Base-by-base conservation (phyloP, 1,284 basidiomycete species). In the Boletus sp. region DNA sequence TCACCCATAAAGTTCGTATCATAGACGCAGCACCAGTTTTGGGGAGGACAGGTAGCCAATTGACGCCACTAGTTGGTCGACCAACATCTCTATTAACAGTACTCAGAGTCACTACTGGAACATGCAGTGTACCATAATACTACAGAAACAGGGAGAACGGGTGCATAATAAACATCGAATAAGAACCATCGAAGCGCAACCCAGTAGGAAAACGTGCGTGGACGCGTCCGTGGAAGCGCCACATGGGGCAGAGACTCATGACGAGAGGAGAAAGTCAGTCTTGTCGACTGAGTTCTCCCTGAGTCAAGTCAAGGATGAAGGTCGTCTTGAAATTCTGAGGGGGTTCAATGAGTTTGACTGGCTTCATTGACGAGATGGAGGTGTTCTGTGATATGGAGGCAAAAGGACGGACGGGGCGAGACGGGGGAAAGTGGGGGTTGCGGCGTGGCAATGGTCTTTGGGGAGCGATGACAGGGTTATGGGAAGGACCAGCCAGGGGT, bases 281-380 rank as follows among this genome's bases (percentile, higher is more conserved):
- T 65, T 81, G 81, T 58, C 86, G 72, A 64, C 85, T 78, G 62
- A 91, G 76, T 64, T 91, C 88, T 10, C 80, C 85, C 61, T 88
- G 88, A 1, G 87, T 88, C 51, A 91, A 74, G 66, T 89, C 78
- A 44, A 91, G 77, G 51, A 84, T 72, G 57, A 89, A 89, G 44
- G 79, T 80, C 44, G 74, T 69, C 57, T 77, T 77, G 66, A 81
- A 80, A 64, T 84, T 80, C 57, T 80, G 75, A 25, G 88, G 84
- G 8, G 85, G 83, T 61, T 88, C 76, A 49, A 91, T 88, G 61
- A 88, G 72, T 62, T 90, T 90, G 22, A 81, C 72, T 3, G 75
- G 66, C 50, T 76, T 76, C 44, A 60, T 14, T 16, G 59, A 53
- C 2, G 51, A 46, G 19, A 50, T 38, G 40, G 56, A 12, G 8